Evolutionary conservation across 495 filamentous ascomycete species (phyloP).

Genomic region (Trichoderma reesei): DNA sequence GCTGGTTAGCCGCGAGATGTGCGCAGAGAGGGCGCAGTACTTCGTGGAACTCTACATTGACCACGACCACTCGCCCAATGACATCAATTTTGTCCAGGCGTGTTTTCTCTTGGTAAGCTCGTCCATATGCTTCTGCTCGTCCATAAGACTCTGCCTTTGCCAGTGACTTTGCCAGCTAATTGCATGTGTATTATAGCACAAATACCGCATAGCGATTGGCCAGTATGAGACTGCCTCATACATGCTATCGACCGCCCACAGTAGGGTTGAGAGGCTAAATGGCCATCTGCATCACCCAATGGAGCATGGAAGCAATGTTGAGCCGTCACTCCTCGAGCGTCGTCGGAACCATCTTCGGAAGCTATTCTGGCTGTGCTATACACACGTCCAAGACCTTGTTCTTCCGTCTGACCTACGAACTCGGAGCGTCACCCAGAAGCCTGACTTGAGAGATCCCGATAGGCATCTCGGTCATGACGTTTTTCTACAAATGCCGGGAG

Average conservation of each 20-base stretch:
- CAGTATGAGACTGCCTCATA: not conserved
- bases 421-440: slow-evolving; percentile 18
- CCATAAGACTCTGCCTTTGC: too few relatives aligned
- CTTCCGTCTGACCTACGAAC: slow-evolving; percentile 22
- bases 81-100: not conserved
- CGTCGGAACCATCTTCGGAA: slow-evolving; percentile 19
- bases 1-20: not conserved
- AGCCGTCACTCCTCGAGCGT: not conserved
- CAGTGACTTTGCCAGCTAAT: not conserved
- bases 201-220: slow-evolving; percentile 1
- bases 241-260: slow-evolving; percentile 8
- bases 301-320: not conserved
- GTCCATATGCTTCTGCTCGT: not conserved
- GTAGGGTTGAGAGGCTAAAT: slow-evolving; percentile 7
- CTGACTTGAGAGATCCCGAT: slow-evolving; percentile 17
- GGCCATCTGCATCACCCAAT: slow-evolving; percentile 6
- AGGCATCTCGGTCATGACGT: not conserved
- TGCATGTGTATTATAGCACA: not conserved
- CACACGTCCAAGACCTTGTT: slow-evolving; percentile 24
- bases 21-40: not conserved
- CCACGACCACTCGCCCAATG: not conserved
- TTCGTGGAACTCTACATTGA: not conserved
- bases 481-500: not conserved
- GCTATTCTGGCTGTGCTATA: slow-evolving; percentile 28
- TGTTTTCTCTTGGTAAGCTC: not conserved